Base-by-base conservation (phyloP, 495 filamentous ascomycete genomes). In the Penicillium simplicissimum region DNA sequence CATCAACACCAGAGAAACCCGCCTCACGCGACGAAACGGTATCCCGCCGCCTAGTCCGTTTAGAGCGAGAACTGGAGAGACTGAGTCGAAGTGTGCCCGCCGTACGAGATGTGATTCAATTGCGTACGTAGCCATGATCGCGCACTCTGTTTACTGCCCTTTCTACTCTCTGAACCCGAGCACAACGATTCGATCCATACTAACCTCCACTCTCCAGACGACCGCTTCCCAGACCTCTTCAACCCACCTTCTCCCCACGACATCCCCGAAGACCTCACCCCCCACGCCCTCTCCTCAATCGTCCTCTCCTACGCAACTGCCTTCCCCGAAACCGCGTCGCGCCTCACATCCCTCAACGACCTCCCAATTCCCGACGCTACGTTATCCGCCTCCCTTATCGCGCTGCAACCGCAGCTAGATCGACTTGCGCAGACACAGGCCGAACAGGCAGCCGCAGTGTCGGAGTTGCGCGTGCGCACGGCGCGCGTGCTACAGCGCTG, bases 331-430 rank as follows among this genome's bases (percentile, higher is more conserved):
- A 91, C 88, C 0, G 87, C 88, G 7, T 96, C 92, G 0, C 87
- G 87, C 9, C 84, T 96, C 8, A 89, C 88, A n/a, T 89, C 90
- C 1, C 85, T 93, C 17, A 81, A 84, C 34, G 92, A 96, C 76
- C 84, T 89, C 1, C 87, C 90, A 6, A 76, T 97, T 9, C 91
- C 93, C 2, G 83, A 89, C 42, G 80, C 90, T 0, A 76, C 84
- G 38, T 76, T 80, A 40, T 90, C 90, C n/a, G 80, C 87, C 2
- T 75, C 81, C 11, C 76, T 98, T 0, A 86, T 90, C 25, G 77
- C 84, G 19, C 78, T 96, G 2, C 77, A 86, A 23, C 91, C 92
- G 13, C 82, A 89, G 13, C 82, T 97, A 66, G 84, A 87, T 54
- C 83, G 79, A n/a, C 64, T 90, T 6, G 82, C 88, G 63, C 75